These are phyloP conservation scores for Coffea humblotiana DNA, from an alignment of 305 asterid species.

Conservation along the genomic window DNA sequence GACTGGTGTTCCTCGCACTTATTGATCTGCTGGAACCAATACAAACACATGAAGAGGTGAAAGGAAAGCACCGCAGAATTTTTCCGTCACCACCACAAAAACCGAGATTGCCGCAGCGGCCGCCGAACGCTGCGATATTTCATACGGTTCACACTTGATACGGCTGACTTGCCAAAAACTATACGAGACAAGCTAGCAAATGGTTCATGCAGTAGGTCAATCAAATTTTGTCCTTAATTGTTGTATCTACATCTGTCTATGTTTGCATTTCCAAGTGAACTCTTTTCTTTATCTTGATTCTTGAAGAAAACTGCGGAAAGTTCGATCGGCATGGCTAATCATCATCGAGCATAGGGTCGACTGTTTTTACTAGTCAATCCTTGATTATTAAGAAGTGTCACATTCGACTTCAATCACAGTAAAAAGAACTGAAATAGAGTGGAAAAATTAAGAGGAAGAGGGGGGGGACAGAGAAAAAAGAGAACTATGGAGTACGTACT, in stretches of 20 bases:
- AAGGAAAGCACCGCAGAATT: background rate
- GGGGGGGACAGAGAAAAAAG: no score
- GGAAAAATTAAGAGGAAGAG: no score
- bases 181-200: background rate
- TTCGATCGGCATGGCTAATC: background rate
- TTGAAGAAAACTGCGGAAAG: background rate
- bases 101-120: background rate
- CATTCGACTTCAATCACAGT: background rate
- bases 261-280: background rate
- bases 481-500: no score
- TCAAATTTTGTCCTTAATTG: no score
- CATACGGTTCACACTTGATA: background rate
- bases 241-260: background rate
- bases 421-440: background rate
- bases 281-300: background rate
- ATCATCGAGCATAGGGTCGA: no score
- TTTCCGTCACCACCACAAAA: background rate
- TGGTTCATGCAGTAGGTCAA: background rate
- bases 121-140: background rate
- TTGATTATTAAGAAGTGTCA: background rate
- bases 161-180: background rate
- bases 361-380: no score
- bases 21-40: background rate
- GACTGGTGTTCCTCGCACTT: no score
- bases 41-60: background rate